Evolutionary conservation across 495 filamentous ascomycete genomes (phyloP).

Genomic region (Hypoxylon cercidicola): DNA sequence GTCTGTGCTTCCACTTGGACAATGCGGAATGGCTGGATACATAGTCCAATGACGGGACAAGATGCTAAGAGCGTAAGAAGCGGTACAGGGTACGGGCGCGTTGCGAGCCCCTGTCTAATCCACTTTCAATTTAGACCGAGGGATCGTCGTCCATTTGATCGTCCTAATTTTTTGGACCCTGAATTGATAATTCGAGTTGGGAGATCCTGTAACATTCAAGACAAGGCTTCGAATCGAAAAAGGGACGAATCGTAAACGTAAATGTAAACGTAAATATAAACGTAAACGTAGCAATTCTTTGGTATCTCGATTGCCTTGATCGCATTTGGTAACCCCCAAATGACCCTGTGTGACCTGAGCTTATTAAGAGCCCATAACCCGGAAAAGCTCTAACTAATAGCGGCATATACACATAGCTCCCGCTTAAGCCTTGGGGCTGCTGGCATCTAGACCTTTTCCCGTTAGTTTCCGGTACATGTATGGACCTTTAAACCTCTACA

Average conservation of each 20-base stretch:
- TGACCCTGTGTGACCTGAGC: background rate
- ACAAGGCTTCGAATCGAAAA: too few relatives aligned
- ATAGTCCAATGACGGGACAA: slow-evolving; percentile 21
- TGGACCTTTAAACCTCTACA: too few relatives aligned
- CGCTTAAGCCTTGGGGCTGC: background rate
- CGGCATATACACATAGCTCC: background rate
- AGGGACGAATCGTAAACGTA: too few relatives aligned
- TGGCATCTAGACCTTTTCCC: too few relatives aligned
- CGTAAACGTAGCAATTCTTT: too few relatives aligned
- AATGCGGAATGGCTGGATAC: background rate
- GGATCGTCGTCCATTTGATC: slow-evolving; percentile 25
- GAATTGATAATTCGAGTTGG: slow-evolving; percentile 26
- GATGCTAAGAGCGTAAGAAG: slow-evolving; percentile 3
- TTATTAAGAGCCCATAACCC: background rate
- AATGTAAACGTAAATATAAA: too few relatives aligned
- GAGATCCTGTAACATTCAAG: slow-evolving; percentile 6
- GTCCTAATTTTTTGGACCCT: slow-evolving; percentile 24
- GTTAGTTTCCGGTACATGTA: too few relatives aligned
- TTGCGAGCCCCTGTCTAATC: slow-evolving; percentile 5
- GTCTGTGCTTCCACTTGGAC: slow-evolving; percentile 1
- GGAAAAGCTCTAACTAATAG: background rate
- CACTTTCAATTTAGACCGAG: slow-evolving; percentile 26
- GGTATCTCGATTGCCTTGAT: too few relatives aligned
- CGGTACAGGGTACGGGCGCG: slow-evolving; percentile 24
- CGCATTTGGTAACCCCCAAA: background rate